Conservation (phyloP, 192 early-diverging fungal genomes). For the Funneliformis geosporum region DNA sequence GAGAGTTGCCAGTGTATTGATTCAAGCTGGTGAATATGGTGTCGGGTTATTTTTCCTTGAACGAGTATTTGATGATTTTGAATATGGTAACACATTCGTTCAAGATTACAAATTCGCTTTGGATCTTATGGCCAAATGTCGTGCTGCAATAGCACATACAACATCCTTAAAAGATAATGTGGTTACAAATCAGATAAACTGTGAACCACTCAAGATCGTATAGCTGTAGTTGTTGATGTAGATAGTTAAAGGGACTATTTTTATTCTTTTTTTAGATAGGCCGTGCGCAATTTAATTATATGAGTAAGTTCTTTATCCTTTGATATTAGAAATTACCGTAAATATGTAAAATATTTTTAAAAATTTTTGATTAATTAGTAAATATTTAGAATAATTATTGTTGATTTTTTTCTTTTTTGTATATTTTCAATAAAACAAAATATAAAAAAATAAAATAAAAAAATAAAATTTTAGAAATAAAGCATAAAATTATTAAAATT, state of each 20-base stretch:
- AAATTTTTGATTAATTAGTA: too few species aligned
- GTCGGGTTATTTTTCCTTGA: neutral
- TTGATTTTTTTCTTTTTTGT: too few species aligned
- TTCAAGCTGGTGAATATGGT: neutral
- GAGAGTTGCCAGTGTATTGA: neutral
- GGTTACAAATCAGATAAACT: neutral
- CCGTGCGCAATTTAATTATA: too few species aligned
- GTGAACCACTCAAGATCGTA: neutral
- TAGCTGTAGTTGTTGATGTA: neutral
- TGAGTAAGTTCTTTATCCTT: too few species aligned
- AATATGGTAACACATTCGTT: neutral
- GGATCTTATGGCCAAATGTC: neutral
- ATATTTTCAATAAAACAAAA: too few species aligned
- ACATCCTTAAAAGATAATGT: neutral
- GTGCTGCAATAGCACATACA: neutral
- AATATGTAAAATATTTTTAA: too few species aligned
- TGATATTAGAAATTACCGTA: too few species aligned
- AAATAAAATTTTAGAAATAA: too few species aligned
- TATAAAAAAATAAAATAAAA: too few species aligned
- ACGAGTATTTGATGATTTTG: neutral
- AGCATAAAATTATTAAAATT: too few species aligned
- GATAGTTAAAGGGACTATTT: neutral
- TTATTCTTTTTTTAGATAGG: neutral
- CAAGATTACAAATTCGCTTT: neutral
- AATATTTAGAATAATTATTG: too few species aligned